Evolutionary conservation across 2,329 filamentous ascomycete species (phyloP), one percentile per base, ranked within the genome.

Genomic region (Chalaropsis ovoidea): DNA sequence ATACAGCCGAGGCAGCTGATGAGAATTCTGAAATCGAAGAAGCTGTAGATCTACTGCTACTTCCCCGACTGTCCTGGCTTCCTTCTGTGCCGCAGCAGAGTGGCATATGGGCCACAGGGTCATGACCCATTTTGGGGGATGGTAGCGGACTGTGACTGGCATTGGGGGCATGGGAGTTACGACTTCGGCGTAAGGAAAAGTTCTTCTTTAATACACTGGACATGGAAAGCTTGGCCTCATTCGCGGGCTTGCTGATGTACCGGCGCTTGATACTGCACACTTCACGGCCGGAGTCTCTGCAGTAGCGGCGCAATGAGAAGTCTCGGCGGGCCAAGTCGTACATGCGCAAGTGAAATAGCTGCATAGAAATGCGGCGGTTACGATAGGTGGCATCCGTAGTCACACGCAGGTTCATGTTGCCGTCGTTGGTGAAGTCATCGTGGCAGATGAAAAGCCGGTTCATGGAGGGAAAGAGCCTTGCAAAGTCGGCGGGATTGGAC

Each of bases 281-380:
- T 76, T 97, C 93, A 61, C 93, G 86, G 24, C 94, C 93, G 39
- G 92, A 96, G 69, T 95, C 89, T 66, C 94, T 86, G 75, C 90
- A 94, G 75, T 99, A 97, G 61, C 93, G 85, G 39, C 93, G 86
- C 35, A 97, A 80, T 0, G 92, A 96, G 75, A 96, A 96, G 68
- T 95, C 89, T 62, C 94, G 85, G 70, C 85, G 86, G 72, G 85
- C 86, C 65, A 97, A 78, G 74, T 97, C 90, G 74, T 96, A 87
- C 90, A 99, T 96, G 71, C 91, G 88, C 68, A 97, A 80, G 75
- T 99, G 93, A 76, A 96, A 97, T 61, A 99, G 85, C 73, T 86
- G 83, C 11, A 85, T 76, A 4, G 86, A 89, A 71, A 88, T 83
- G 70, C 85, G 84, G 69, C 85, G 82, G 69, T 82, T 82, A 49